These are phyloP conservation scores for Penicillium turbatum DNA, from an alignment of 495 filamentous ascomycete genomes.

Conservation along the genomic window DNA sequence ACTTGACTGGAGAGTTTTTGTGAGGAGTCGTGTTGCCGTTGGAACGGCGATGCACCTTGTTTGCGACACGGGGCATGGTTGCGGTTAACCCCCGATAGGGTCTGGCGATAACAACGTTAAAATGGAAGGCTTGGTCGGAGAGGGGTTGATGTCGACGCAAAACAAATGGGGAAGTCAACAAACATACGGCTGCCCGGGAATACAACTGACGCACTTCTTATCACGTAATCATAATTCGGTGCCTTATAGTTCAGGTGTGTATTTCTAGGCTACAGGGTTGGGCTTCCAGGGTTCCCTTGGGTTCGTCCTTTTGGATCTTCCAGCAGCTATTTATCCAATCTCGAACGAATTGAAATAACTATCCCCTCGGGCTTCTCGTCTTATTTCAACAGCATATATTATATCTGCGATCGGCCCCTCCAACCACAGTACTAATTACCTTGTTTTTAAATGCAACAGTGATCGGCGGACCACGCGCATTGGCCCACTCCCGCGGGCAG, in stretches of 20 bases:
- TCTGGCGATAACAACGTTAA: conserved; percentile 11
- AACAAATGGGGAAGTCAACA: conserved; percentile 36
- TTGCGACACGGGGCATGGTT: conserved; percentile 72
- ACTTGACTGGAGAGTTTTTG: conserved; percentile 68
- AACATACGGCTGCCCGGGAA: conserved; percentile 27
- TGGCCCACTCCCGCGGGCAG: conserved; percentile 19
- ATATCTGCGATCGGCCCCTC: neutral
- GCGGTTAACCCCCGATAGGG: conserved; percentile 29
- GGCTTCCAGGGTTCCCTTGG: neutral
- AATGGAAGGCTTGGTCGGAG: conserved; percentile 9
- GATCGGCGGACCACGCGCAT: conserved; percentile 13
- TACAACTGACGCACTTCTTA: conserved; percentile 12
- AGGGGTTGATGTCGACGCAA: conserved; percentile 8
- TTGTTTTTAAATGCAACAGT: neutral
- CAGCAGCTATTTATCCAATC: neutral
- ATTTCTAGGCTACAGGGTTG: neutral
- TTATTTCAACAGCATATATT: neutral
- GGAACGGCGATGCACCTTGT: conserved; percentile 47
- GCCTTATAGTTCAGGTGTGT: conserved; percentile 8
- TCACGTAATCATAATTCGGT: conserved; percentile 13
- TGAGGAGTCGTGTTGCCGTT: conserved; percentile 53
- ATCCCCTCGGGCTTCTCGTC: neutral
- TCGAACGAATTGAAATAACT: neutral
- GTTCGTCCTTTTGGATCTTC: neutral
- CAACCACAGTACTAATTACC: neutral